Evolutionary conservation across 2,329 filamentous ascomycete species (phyloP).

Genomic region (Purpureocillium lavendulum): DNA sequence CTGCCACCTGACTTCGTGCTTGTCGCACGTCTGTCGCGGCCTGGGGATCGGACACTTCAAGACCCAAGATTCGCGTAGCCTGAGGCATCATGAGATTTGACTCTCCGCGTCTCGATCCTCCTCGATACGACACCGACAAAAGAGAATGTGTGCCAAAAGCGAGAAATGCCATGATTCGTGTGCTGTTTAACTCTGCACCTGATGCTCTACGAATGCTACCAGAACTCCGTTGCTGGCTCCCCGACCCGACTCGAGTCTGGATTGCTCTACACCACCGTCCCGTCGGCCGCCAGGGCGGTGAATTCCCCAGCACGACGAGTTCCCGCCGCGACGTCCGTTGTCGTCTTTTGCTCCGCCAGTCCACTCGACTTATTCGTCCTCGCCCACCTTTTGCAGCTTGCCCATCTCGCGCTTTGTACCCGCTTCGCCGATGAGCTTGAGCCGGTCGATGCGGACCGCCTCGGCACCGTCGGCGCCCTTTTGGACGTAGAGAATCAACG

Average conservation of each 20-base stretch:
- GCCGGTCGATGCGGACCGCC: conserved; percentile 73
- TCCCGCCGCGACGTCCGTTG: too few relatives aligned
- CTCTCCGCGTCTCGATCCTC: too few relatives aligned
- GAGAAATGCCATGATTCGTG: too few relatives aligned
- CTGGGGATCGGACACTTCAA: conserved; percentile 34
- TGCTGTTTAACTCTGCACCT: neutral
- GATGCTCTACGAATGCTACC: neutral
- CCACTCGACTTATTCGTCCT: conserved; percentile 48
- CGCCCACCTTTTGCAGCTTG: conserved; percentile 89
- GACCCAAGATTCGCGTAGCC: neutral
- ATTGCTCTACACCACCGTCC: too few relatives aligned
- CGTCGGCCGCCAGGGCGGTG: too few relatives aligned
- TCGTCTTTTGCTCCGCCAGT: too few relatives aligned
- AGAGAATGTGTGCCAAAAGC: too few relatives aligned
- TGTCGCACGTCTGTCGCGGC: conserved; percentile 20
- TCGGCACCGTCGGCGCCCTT: conserved; percentile 78
- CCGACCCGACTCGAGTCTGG: neutral
- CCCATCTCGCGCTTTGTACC: conserved; percentile 91
- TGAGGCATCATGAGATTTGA: neutral
- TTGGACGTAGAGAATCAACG: conserved; percentile 78
- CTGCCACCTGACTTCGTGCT: conserved; percentile 31
- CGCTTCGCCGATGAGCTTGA: conserved; percentile 76
- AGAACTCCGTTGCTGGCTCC: neutral
- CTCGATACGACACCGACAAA: too few relatives aligned
- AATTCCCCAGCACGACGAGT: too few relatives aligned